Evolutionary conservation across 306 rosid genomes (phyloP), one percentile per base, ranked within the genome.

Genomic region (Cotoneaster glaucophyllus): DNA sequence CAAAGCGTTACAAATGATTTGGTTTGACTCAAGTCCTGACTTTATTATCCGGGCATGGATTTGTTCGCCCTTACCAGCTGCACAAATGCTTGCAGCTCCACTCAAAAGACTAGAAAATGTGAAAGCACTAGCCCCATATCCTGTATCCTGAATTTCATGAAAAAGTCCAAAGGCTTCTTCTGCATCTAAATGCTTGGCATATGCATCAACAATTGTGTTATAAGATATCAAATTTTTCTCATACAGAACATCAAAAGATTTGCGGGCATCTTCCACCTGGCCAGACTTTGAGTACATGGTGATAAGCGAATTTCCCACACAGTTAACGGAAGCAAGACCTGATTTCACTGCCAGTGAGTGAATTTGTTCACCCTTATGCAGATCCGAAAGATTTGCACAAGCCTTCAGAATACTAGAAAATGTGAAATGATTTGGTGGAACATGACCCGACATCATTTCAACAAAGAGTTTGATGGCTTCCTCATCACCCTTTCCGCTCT

Each of bases 351-450:
- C 81, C 54, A 78, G 29, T 43, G 81, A 22, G 17, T 70, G 76
- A 78, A 62, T 64, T 70, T 78, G 81, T 17, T 63, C 61, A 8
- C 81, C 76, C 19, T 3, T 70, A 11, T 13, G 26, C 71, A 18
- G 3, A 61, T 78, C 76, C 18, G 24, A 70, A 45, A 78, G 71
- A 57, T 64, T 79, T 19, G 74, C 78, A 43, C 82, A 52, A 9
- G 78, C 74, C 78, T 79, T 79, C 22, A 79, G 73, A 73, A 79
- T 18, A 29, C 78, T 79, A 54, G 74, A 74, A 64, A 79, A 72
- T 1, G 78, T 79, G 26, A 79, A 53, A 79, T 79, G 82, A 15
- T 79, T 79, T 2, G 82, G 78, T 10, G 14, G 24, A 73, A 64
- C 82, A 64, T 19, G 52, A 41, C 48, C 34, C 1, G 34, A 71